phyloP scores from a whole-genome alignment of 768 basidiomycete species.

The Baorangia bicolor region DNA sequence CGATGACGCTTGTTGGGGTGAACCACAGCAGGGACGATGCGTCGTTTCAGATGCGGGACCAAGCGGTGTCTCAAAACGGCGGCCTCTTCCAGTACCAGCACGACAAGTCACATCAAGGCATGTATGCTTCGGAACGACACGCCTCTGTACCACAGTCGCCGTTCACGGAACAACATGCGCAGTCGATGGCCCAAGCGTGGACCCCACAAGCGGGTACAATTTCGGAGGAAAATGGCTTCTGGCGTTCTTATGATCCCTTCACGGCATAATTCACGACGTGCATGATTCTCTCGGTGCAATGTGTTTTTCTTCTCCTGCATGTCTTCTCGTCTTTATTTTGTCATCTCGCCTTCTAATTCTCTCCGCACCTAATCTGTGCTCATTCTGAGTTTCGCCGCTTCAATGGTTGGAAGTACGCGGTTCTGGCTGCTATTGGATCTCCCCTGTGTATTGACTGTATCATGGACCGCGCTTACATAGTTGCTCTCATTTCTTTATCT shows the following conservation, averaged over 20 bases:
- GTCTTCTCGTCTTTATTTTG: not conserved
- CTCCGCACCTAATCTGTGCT: slow-evolving; percentile 1
- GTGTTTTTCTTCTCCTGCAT: not conserved
- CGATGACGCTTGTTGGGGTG: slow-evolving; percentile 22
- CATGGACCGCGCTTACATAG: not conserved
- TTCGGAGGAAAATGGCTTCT: slow-evolving; percentile 21
- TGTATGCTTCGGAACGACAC: slow-evolving; percentile 27
- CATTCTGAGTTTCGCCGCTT: not conserved
- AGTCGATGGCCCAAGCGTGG: slow-evolving; percentile 18
- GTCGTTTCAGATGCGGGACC: slow-evolving; percentile 18
- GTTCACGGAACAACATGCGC: slow-evolving; percentile 18
- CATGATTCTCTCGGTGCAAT: not conserved
- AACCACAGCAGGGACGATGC: slow-evolving; percentile 15
- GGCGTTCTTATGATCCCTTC: slow-evolving; percentile 29
- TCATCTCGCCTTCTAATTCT: not conserved
- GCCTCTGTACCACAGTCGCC: slow-evolving; percentile 19
- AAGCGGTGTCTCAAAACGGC: slow-evolving; percentile 14
- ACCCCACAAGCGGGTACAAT: slow-evolving; percentile 13
- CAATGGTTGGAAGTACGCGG: not conserved
- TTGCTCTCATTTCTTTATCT: not conserved
- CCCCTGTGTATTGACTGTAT: slow-evolving; percentile 17
- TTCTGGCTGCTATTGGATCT: slow-evolving; percentile 4
- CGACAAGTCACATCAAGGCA: slow-evolving; percentile 24
- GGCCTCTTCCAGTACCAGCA: slow-evolving; percentile 18
- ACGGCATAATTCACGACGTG: slow-evolving; percentile 14